Evolutionary conservation across 2,329 filamentous ascomycete genomes (phyloP).

Genomic region (Aspergillus ruber): DNA sequence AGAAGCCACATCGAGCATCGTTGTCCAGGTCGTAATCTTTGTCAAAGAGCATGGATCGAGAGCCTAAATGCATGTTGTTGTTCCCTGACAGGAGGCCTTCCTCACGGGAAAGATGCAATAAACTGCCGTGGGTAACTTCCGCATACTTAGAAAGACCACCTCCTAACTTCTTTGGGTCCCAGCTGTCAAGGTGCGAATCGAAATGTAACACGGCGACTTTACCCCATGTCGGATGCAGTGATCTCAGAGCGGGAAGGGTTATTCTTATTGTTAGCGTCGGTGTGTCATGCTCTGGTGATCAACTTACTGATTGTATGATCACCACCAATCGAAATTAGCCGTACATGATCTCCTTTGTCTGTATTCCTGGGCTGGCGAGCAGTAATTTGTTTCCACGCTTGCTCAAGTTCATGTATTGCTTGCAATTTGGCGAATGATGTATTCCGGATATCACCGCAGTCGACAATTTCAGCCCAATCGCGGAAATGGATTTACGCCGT

Average conservation of each 20-base stretch:
- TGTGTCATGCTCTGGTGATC: slow-evolving; percentile 10
- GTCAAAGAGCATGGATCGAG: slow-evolving; percentile 1
- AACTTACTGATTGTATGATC: neutral
- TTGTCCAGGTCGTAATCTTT: slow-evolving; percentile 21
- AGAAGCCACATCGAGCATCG: slow-evolving; percentile 13
- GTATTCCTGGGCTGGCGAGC: neutral
- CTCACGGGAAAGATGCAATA: slow-evolving; percentile 20
- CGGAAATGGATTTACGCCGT: neutral
- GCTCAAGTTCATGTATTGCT: neutral
- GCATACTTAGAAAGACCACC: neutral
- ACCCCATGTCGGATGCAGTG: slow-evolving; percentile 17
- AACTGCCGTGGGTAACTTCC: slow-evolving; percentile 19
- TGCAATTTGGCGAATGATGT: neutral
- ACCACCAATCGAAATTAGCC: neutral
- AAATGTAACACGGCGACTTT: slow-evolving; percentile 21
- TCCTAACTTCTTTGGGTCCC: neutral
- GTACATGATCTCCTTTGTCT: neutral
- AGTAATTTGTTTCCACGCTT: neutral
- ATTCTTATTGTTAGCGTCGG: slow-evolving; percentile 22
- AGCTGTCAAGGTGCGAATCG: slow-evolving; percentile 25
- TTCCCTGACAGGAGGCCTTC: slow-evolving; percentile 10
- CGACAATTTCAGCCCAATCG: neutral
- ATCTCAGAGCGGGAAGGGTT: slow-evolving; percentile 18
- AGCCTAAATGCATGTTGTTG: neutral
- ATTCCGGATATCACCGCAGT: neutral